Evolutionary conservation across 2,329 filamentous ascomycete species (phyloP).

Genomic region (Exophiala aquamarina): DNA sequence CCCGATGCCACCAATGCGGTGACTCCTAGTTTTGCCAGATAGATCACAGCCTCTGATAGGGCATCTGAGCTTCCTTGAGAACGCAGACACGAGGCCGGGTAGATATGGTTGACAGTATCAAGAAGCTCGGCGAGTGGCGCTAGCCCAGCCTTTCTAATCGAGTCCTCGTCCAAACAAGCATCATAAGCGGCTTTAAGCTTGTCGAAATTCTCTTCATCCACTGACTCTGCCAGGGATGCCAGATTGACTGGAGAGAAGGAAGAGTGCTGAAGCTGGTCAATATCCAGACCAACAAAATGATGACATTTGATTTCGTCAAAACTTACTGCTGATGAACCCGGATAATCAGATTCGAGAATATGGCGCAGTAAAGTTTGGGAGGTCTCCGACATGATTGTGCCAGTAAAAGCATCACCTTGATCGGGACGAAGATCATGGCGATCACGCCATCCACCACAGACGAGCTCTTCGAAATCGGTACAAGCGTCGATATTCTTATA

Average conservation of each 20-base stretch:
- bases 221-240: conserved; percentile 15
- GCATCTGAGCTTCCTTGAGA: conserved; percentile 30
- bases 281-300: conserved; percentile 7
- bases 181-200: conserved; percentile 65
- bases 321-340: conserved; percentile 18
- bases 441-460: conserved; percentile 66
- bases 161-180: conserved; percentile 64
- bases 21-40: conserved; percentile 39
- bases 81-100: conserved; percentile 34
- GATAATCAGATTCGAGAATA: conserved; percentile 62
- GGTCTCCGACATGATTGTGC: conserved; percentile 61
- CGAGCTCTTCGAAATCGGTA: conserved; percentile 66
- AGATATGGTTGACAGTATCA: conserved; percentile 50
- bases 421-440: conserved; percentile 66
- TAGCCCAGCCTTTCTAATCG: conserved; percentile 56
- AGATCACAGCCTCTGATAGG: conserved; percentile 38
- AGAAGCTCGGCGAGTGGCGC: conserved; percentile 59
- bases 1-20: conserved; percentile 34
- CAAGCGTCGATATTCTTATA: conserved; percentile 67
- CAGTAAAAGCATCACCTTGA: conserved; percentile 60
- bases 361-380: conserved; percentile 60
- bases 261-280: conserved; percentile 15
- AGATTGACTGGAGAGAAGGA: conserved; percentile 20
- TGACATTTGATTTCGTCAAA: conserved; percentile 39
- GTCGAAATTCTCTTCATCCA: conserved; percentile 59